Conservation (phyloP, 805 yeast genomes). For the Yamadazyma paraphyllophila region DNA sequence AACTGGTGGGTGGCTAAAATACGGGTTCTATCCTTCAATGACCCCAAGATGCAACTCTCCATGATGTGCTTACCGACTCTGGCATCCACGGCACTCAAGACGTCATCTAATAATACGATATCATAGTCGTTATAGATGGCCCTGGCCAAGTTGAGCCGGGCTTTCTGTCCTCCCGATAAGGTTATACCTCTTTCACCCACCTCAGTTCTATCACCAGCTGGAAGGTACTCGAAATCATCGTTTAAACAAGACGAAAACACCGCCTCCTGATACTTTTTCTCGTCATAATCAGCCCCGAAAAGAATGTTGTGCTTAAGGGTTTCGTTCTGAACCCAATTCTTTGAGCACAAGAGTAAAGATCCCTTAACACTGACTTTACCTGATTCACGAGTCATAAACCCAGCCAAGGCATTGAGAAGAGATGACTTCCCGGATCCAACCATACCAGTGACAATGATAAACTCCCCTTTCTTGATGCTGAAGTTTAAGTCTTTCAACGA, state of each 20-base stretch:
- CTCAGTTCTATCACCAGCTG: constrained; percentile 35
- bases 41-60: constrained; percentile 26
- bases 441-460: constrained; percentile 34
- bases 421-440: constrained; percentile 40
- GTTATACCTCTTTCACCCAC: constrained; percentile 39
- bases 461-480: constrained; percentile 28
- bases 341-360: constrained; percentile 25
- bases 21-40: constrained; percentile 27
- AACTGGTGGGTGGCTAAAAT: constrained; percentile 37
- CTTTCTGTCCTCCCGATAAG: constrained; percentile 39
- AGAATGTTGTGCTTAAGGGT: constrained; percentile 31
- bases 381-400: constrained; percentile 31
- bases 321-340: constrained; percentile 36
- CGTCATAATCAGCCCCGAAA: constrained; percentile 26
- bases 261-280: constrained; percentile 21
- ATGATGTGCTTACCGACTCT: constrained; percentile 37
- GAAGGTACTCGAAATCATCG: constrained; percentile 27
- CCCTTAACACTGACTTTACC: constrained; percentile 32
- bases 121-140: constrained; percentile 32
- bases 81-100: constrained; percentile 37
- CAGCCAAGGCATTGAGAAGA: constrained; percentile 34
- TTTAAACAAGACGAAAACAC: constrained; percentile 27
- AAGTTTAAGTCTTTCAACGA: constrained; percentile 3
- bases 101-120: constrained; percentile 33
- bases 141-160: constrained; percentile 33